Conservation (phyloP, 2,329 filamentous ascomycete species). For the Furcasterigmium furcatum region DNA sequence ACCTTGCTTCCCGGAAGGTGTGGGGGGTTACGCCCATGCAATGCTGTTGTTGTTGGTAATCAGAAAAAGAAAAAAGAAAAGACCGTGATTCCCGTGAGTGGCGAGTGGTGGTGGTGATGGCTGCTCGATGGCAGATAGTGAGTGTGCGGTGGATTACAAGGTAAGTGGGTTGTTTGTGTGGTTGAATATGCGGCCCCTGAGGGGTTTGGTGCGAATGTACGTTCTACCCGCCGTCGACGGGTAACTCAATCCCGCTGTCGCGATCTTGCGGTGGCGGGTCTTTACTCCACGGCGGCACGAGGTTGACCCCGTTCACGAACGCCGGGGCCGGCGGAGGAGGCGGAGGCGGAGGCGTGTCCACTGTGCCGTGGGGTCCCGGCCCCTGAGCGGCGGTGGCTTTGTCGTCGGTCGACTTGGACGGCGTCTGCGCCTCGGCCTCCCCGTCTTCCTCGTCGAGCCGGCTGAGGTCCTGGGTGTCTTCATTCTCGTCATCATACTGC, state of each 20-base stretch:
- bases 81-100: constrained; percentile 11
- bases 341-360: background rate
- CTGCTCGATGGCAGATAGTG: constrained; percentile 10
- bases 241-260: constrained; percentile 50
- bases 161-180: too few species aligned
- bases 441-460: constrained; percentile 2
- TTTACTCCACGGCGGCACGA: constrained; percentile 10
- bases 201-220: background rate
- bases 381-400: background rate
- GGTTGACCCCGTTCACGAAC: constrained; percentile 1
- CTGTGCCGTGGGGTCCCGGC: background rate
- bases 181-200: too few species aligned
- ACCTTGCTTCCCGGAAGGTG: too few species aligned
- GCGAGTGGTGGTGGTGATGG: constrained; percentile 11
- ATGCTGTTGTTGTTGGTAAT: constrained; percentile 3
- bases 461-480: constrained; percentile 13
- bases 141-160: too few species aligned
- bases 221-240: constrained; percentile 30
- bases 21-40: background rate
- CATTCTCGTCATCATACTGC: constrained; percentile 59
- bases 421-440: constrained; percentile 6
- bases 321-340: too few species aligned
- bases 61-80: constrained; percentile 1
- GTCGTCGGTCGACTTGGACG: background rate
- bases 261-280: constrained; percentile 28